Percentiles rank a stretch among this genome's conserved stretches.
These are phyloP conservation scores for Balamuthia mandrillaris DNA, from an alignment of 208 protist genomes.

Conservation along the genomic window DNA sequence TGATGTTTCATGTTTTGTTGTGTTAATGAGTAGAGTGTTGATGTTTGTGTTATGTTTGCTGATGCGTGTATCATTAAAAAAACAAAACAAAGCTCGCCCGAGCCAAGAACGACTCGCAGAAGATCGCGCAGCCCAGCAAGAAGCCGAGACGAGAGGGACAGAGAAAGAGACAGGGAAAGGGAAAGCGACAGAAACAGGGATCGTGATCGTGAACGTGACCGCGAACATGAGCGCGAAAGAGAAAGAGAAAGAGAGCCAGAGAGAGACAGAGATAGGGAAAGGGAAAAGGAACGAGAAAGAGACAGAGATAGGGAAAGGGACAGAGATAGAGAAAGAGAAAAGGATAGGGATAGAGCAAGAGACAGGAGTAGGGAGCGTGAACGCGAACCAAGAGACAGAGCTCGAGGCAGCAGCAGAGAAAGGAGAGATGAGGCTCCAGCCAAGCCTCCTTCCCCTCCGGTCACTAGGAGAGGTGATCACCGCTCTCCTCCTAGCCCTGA, in stretches of 20 bases:
- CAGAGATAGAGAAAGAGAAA: neutral
- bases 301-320: neutral
- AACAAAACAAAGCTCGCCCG: neutral
- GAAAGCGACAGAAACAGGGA: slow-evolving; percentile 14
- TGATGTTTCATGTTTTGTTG: neutral
- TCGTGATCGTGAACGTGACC: no score
- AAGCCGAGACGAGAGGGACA: neutral
- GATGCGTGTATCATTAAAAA: neutral
- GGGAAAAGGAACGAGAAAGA: no score
- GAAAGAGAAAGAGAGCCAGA: no score
- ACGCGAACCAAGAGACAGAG: neutral
- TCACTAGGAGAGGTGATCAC: no score
- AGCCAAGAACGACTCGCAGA: neutral
- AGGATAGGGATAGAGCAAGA: neutral
- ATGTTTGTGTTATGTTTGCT: neutral
- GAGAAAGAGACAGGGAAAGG: neutral
- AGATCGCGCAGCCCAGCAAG: neutral
- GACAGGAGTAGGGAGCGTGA: neutral
- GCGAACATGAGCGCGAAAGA: no score
- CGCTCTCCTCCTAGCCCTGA: no score
- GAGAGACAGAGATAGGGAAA: no score
- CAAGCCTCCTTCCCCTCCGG: no score
- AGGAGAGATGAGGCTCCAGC: neutral
- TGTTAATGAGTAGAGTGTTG: neutral
- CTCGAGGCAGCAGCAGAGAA: neutral